These are phyloP conservation scores for Melampsora americana DNA, from an alignment of 1,284 basidiomycete species.

Conservation along the genomic window DNA sequence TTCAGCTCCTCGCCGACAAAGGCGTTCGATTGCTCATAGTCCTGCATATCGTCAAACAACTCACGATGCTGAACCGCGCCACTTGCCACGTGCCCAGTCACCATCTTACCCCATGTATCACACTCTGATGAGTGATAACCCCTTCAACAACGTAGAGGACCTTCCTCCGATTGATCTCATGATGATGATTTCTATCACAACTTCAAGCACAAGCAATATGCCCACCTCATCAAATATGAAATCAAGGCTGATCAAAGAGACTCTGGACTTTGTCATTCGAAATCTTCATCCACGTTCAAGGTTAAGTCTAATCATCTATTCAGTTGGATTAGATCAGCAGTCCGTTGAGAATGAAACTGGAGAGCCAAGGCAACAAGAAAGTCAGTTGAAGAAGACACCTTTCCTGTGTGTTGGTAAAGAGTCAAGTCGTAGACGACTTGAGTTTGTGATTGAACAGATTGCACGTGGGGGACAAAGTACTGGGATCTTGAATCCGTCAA, in stretches of 20 bases:
- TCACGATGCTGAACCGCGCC: not conserved
- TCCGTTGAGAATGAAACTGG: not conserved
- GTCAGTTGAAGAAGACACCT: conserved; percentile 78
- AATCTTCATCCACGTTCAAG: conserved; percentile 72
- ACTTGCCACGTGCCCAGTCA: not conserved
- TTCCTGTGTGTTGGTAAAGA: conserved; percentile 71
- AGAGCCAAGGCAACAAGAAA: conserved; percentile 55
- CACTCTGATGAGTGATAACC: not conserved
- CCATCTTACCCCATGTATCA: not conserved
- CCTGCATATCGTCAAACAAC: not conserved
- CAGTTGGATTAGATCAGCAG: conserved; percentile 64
- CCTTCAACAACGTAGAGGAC: not conserved
- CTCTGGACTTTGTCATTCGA: conserved; percentile 76
- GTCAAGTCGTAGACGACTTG: conserved; percentile 67
- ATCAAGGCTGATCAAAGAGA: conserved; percentile 74
- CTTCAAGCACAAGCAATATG: conserved; percentile 59
- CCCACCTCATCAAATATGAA: conserved; percentile 77
- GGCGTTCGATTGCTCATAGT: not conserved
- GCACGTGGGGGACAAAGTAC: conserved; percentile 56
- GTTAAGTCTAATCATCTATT: conserved; percentile 80
- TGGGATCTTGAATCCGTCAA: conserved; percentile 48
- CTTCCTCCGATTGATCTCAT: conserved; percentile 77
- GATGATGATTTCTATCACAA: conserved; percentile 81
- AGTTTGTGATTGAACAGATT: conserved; percentile 72
- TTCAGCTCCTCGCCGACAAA: conserved; percentile 17